These are phyloP conservation scores for Starmerella sp. DNA, from an alignment of 805 yeast species.

Conservation along the genomic window DNA sequence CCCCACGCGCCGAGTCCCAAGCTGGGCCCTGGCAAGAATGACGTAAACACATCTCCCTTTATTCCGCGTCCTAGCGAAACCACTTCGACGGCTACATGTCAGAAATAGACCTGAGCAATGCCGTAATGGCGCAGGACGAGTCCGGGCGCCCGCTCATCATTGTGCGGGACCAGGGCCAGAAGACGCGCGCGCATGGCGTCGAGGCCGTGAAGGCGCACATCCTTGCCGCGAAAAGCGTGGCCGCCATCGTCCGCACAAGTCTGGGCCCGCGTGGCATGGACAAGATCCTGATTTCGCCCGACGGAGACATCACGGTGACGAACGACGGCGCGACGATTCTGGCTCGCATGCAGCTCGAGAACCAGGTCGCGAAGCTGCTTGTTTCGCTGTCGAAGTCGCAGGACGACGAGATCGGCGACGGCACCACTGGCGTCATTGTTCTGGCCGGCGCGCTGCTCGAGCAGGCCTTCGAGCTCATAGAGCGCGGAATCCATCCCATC, in stretches of 20 bases:
- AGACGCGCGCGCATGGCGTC: slow-evolving; percentile 56
- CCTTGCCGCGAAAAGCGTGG: slow-evolving; percentile 87
- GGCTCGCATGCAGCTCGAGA: slow-evolving; percentile 90
- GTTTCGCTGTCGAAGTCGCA: slow-evolving; percentile 91
- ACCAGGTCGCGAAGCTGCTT: slow-evolving; percentile 87
- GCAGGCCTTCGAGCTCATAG: slow-evolving; percentile 88
- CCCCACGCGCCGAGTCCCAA: too few species aligned
- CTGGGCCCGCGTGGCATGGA: slow-evolving; percentile 98
- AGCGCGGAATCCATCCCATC: slow-evolving; percentile 95
- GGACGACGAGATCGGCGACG: slow-evolving; percentile 98
- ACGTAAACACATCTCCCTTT: neutral
- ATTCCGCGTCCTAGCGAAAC: neutral
- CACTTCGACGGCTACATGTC: slow-evolving; percentile 11
- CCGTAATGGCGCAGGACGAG: slow-evolving; percentile 97
- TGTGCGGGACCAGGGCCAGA: slow-evolving; percentile 71
- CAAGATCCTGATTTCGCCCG: slow-evolving; percentile 87
- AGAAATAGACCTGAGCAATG: slow-evolving; percentile 82
- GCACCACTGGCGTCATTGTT: slow-evolving; percentile 98
- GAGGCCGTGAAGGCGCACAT: slow-evolving; percentile 78
- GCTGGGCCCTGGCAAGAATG: neutral
- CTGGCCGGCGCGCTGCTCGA: slow-evolving; percentile 88
- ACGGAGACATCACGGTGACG: slow-evolving; percentile 95
- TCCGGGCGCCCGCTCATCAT: slow-evolving; percentile 98
- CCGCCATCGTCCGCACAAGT: slow-evolving; percentile 82
- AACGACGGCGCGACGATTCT: slow-evolving; percentile 97